Evolutionary conservation across 1,284 basidiomycete genomes (phyloP).

Genomic region (Cryptococcus jaspeensis): DNA sequence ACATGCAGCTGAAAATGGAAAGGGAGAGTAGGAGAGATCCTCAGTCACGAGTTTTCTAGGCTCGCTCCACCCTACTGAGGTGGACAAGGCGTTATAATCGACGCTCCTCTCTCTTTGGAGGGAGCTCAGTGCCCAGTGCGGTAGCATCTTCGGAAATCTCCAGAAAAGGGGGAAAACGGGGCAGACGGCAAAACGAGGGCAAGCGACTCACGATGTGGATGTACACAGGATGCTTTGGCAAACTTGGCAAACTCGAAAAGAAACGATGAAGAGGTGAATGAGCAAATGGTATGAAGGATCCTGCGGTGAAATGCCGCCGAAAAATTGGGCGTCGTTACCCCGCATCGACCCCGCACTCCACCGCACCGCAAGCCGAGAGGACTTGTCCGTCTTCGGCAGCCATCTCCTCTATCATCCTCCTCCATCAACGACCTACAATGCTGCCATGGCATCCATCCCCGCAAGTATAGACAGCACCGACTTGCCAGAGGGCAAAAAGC

Average conservation of each 20-base stretch:
- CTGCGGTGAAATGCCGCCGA: neutral
- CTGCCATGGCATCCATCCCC: conserved; percentile 4
- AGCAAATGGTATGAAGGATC: neutral
- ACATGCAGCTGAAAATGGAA: neutral
- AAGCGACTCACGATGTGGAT: too few relatives aligned
- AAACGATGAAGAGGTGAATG: neutral
- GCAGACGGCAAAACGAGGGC: too few relatives aligned
- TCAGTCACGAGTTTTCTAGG: conserved; percentile 57
- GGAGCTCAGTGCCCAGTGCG: conserved; percentile 53
- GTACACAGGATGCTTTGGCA: neutral
- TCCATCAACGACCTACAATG: conserved; percentile 1
- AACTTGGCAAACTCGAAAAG: neutral
- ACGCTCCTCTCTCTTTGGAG: conserved; percentile 19
- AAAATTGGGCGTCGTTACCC: neutral
- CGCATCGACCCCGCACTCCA: too few relatives aligned
- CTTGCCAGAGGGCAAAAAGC: neutral
- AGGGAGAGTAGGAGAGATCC: conserved; percentile 11
- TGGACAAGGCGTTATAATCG: conserved; percentile 49
- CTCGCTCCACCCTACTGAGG: conserved; percentile 52
- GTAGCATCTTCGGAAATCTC: conserved; percentile 38
- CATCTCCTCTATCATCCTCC: neutral
- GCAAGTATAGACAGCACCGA: conserved; percentile 2
- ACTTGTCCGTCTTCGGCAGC: neutral
- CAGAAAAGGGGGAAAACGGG: neutral
- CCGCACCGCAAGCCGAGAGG: neutral